phyloP scores from a whole-genome alignment of 2,329 filamentous ascomycete species.

The Coniochaeta sp. region DNA sequence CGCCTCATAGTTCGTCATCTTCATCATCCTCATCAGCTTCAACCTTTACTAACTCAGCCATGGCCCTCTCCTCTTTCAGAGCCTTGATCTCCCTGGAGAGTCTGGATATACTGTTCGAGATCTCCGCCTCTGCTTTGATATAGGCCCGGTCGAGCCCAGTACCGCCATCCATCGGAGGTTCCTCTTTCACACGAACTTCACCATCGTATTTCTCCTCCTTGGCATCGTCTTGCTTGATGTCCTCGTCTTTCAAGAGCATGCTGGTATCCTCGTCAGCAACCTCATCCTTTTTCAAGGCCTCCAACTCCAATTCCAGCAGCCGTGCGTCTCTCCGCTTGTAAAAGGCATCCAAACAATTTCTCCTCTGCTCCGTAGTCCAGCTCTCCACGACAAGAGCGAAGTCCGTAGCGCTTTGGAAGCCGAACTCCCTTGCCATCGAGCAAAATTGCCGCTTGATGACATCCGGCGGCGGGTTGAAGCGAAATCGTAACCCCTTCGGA shows the following conservation, averaged over 20 bases:
- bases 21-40: constrained; percentile 13
- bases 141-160: background rate
- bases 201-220: background rate
- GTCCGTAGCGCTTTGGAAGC: constrained; percentile 67
- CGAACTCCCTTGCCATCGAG: constrained; percentile 75
- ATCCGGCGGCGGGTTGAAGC: constrained; percentile 65
- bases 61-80: constrained; percentile 4
- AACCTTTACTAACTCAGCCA: constrained; percentile 10
- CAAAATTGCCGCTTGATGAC: constrained; percentile 81
- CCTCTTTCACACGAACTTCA: background rate
- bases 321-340: constrained; percentile 60
- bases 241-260: background rate
- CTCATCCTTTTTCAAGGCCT: constrained; percentile 14
- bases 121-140: background rate
- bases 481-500: constrained; percentile 28
- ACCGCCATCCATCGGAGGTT: background rate
- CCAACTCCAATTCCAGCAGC: constrained; percentile 25
- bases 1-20: constrained; percentile 10
- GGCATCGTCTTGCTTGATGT: constrained; percentile 6
- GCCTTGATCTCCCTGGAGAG: background rate
- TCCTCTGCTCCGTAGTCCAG: constrained; percentile 78
- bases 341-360: constrained; percentile 72
- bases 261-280: constrained; percentile 3
- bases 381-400: constrained; percentile 88
- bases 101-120: background rate